These are phyloP conservation scores for Nephelium lappaceum DNA, from an alignment of 345 rosid genomes.

Conservation along the genomic window DNA sequence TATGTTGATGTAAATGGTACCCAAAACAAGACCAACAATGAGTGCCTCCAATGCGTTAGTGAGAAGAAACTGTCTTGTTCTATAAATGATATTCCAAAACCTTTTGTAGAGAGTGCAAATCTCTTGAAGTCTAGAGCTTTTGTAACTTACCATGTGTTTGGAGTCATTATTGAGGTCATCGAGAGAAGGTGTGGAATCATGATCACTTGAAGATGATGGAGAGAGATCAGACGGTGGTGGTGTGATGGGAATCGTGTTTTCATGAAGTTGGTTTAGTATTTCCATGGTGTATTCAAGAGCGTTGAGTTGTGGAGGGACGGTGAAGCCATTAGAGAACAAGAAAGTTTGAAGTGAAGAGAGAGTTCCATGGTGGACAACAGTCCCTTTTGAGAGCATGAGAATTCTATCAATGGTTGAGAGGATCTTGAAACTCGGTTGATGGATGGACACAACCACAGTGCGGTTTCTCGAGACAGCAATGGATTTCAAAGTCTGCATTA, in stretches of 20 bases:
- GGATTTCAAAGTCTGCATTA: constrained; percentile 62
- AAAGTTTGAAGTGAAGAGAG: constrained; percentile 55
- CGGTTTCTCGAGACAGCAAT: constrained; percentile 67
- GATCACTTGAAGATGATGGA: neutral
- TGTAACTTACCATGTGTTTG: constrained; percentile 30
- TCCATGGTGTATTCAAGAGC: constrained; percentile 92
- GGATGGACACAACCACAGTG: constrained; percentile 84
- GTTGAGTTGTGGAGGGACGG: constrained; percentile 87
- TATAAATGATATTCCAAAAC: constrained; percentile 81
- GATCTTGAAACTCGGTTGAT: constrained; percentile 94
- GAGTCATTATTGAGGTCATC: neutral
- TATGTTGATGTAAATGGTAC: constrained; percentile 81
- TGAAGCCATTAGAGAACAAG: constrained; percentile 60
- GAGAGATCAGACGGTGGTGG: constrained; percentile 17
- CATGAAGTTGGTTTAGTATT: constrained; percentile 46
- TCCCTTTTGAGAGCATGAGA: constrained; percentile 71
- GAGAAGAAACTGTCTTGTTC: constrained; percentile 82
- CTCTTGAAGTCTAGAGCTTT: constrained; percentile 67
- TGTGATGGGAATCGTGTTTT: neutral
- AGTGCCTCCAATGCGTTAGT: constrained; percentile 83
- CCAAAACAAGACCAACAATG: constrained; percentile 89
- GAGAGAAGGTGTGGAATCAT: constrained; percentile 4
- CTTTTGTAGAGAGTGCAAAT: constrained; percentile 53
- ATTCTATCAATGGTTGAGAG: constrained; percentile 66
- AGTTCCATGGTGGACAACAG: constrained; percentile 73